phyloP scores from a whole-genome alignment of 108 stramenopile species.

The Stephanodiscus triporus region DNA sequence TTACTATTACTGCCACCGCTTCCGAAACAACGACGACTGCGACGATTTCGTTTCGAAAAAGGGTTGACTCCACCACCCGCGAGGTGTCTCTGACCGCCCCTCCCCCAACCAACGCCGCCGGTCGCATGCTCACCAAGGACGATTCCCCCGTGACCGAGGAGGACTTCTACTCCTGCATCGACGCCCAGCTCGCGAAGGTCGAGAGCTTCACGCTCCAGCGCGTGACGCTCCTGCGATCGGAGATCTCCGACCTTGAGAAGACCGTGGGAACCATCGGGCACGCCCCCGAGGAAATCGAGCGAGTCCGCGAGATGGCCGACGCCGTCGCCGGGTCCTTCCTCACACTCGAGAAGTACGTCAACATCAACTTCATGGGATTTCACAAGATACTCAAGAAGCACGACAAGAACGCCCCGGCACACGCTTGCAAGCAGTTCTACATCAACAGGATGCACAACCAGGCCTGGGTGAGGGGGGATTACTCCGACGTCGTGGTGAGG shows the following conservation, averaged over 20 bases:
- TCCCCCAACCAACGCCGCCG: slow-evolving; percentile 84
- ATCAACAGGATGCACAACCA: slow-evolving; percentile 94
- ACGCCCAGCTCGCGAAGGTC: slow-evolving; percentile 86
- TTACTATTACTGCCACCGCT: not conserved
- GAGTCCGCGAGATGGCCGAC: slow-evolving; percentile 56
- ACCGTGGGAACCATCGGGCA: not conserved
- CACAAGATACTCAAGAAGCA: slow-evolving; percentile 99
- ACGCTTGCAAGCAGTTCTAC: slow-evolving; percentile 92
- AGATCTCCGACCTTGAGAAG: slow-evolving; percentile 54
- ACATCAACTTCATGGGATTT: slow-evolving; percentile 97
- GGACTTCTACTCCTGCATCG: slow-evolving; percentile 81
- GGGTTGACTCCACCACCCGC: slow-evolving; percentile 71
- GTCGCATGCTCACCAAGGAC: slow-evolving; percentile 55
- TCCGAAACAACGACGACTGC: not conserved
- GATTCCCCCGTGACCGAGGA: slow-evolving; percentile 79
- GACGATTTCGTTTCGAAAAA: slow-evolving; percentile 9
- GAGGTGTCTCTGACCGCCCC: slow-evolving; percentile 86
- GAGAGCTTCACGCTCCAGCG: slow-evolving; percentile 83
- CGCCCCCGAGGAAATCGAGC: slow-evolving; percentile 28
- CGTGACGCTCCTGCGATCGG: slow-evolving; percentile 69
- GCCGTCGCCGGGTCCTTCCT: slow-evolving; percentile 79
- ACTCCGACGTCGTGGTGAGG: slow-evolving; percentile 91
- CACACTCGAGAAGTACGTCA: slow-evolving; percentile 94
- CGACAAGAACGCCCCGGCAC: slow-evolving; percentile 87
- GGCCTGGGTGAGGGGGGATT: slow-evolving; percentile 96